Percentiles rank a stretch among this genome's conserved stretches.
Conservation (phyloP, 2,329 filamentous ascomycete genomes). For the Sphaceloma murrayae region DNA sequence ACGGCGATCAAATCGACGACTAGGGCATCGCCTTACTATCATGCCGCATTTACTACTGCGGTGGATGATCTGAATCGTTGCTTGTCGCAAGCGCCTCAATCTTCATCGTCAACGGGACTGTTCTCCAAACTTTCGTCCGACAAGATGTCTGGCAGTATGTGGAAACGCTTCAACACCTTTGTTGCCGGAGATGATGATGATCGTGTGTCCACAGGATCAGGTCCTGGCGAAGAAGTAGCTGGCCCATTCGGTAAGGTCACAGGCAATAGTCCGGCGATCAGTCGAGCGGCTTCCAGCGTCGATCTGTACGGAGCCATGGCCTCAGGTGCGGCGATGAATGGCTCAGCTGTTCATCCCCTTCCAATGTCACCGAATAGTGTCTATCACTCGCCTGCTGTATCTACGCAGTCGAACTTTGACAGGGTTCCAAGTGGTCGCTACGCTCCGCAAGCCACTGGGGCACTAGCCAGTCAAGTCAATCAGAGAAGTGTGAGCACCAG, state of each 20-base stretch:
- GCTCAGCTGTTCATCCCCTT: slow-evolving; percentile 1
- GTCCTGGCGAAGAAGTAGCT: slow-evolving; percentile 48
- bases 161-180: slow-evolving; percentile 92
- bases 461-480: slow-evolving; percentile 13
- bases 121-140: slow-evolving; percentile 93
- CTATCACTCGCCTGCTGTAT: slow-evolving; percentile 24
- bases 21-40: slow-evolving; percentile 77
- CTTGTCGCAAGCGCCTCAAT: slow-evolving; percentile 75
- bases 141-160: slow-evolving; percentile 83
- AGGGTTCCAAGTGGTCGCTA: slow-evolving; percentile 17
- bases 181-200: slow-evolving; percentile 83
- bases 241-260: slow-evolving; percentile 78
- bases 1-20: slow-evolving; percentile 69
- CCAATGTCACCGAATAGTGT: slow-evolving; percentile 21
- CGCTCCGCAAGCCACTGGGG: slow-evolving; percentile 15
- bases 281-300: slow-evolving; percentile 54
- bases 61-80: slow-evolving; percentile 78
- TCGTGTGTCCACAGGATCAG: slow-evolving; percentile 47
- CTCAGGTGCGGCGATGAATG: slow-evolving; percentile 24
- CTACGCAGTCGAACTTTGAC: slow-evolving; percentile 1
- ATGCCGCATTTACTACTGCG: slow-evolving; percentile 59
- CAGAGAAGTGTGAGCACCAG: slow-evolving; percentile 12
- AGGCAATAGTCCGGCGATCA: slow-evolving; percentile 46
- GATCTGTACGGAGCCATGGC: slow-evolving; percentile 59
- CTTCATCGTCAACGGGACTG: slow-evolving; percentile 63